These are phyloP conservation scores for Colletotrichum acutatum DNA, from an alignment of 2,329 filamentous ascomycete species.

Conservation along the genomic window DNA sequence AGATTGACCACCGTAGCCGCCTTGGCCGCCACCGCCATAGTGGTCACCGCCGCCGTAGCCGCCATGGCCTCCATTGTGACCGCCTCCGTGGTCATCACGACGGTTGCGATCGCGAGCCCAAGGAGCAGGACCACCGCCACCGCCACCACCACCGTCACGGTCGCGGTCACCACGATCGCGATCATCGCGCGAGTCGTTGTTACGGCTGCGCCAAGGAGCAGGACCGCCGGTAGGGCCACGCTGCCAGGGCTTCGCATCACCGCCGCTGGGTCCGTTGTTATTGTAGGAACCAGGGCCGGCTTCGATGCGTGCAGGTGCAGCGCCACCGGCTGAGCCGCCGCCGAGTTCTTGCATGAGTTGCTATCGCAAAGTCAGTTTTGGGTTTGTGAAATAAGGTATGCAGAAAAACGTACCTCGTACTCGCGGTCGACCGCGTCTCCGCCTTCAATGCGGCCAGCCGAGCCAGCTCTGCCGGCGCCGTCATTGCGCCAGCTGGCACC, in stretches of 20 bases:
- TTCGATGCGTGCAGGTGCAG: conserved; percentile 84
- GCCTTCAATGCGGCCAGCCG: conserved; percentile 74
- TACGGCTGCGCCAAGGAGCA: conserved; percentile 79
- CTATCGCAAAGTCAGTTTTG: conserved; percentile 61
- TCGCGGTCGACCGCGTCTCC: conserved; percentile 92
- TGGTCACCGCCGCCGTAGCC: conserved; percentile 52
- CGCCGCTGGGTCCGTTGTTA: conserved; percentile 61
- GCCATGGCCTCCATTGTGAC: conserved; percentile 46
- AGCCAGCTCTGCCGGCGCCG: conserved; percentile 56
- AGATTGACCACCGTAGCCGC: conserved; percentile 38
- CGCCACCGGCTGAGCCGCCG: conserved; percentile 72
- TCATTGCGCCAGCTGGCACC: conserved; percentile 94
- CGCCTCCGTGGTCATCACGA: conserved; percentile 57
- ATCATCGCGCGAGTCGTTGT: conserved; percentile 62
- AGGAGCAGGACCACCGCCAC: conserved; percentile 63
- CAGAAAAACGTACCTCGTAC: conserved; percentile 79
- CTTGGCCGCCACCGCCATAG: conserved; percentile 54
- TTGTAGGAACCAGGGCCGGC: conserved; percentile 76
- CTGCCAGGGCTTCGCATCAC: conserved; percentile 86
- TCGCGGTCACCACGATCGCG: conserved; percentile 37
- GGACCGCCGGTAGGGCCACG: conserved; percentile 84
- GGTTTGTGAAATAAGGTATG: background rate
- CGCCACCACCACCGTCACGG: conserved; percentile 51
- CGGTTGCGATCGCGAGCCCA: conserved; percentile 69
- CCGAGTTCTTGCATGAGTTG: conserved; percentile 98